A percentile compares a stretch with the other conserved stretches of the same genome.
These are phyloP conservation scores for Chondrostereum purpureum DNA, from an alignment of 1,284 basidiomycete species.

Conservation along the genomic window DNA sequence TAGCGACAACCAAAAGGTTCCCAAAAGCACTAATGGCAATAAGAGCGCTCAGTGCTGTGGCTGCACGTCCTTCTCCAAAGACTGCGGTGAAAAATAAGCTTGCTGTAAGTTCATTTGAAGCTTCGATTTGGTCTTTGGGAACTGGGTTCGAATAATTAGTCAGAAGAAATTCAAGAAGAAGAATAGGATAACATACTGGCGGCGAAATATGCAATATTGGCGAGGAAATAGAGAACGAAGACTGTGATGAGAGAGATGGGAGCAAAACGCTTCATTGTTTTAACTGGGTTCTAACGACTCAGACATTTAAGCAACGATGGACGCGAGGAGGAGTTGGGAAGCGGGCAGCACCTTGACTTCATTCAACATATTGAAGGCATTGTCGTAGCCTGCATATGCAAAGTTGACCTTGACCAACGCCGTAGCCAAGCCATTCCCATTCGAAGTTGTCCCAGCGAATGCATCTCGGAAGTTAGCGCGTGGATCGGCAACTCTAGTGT, in stretches of 20 bases:
- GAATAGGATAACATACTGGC: conserved; percentile 18
- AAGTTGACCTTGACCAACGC: conserved; percentile 41
- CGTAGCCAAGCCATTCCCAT: conserved; percentile 36
- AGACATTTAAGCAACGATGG: no score
- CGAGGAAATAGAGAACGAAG: conserved; percentile 39
- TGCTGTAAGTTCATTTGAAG: conserved; percentile 38
- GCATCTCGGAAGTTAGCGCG: conserved; percentile 41
- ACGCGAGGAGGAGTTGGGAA: conserved; percentile 6
- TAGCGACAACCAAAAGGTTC: conserved; percentile 31
- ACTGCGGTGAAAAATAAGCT: conserved; percentile 46
- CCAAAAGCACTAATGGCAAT: conserved; percentile 36
- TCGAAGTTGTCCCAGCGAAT: conserved; percentile 38
- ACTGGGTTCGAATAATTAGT: conserved; percentile 20
- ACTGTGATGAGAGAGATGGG: conserved; percentile 35
- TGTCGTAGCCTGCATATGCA: conserved; percentile 38
- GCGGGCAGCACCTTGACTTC: conserved; percentile 26
- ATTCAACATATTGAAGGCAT: conserved; percentile 38
- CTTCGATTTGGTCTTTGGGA: conserved; percentile 35
- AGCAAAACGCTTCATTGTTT: conserved; percentile 37
- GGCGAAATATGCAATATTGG: conserved; percentile 40
- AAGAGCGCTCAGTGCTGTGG: conserved; percentile 32
- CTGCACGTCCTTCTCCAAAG: conserved; percentile 34
- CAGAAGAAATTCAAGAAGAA: background rate
- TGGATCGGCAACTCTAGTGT: conserved; percentile 38
- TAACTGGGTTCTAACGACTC: conserved; percentile 28